A percentile compares a stretch with the other conserved stretches of the same genome.
These are phyloP conservation scores for Exophiala lecanii-corni DNA, from an alignment of 2,329 filamentous ascomycete species.

Conservation along the genomic window DNA sequence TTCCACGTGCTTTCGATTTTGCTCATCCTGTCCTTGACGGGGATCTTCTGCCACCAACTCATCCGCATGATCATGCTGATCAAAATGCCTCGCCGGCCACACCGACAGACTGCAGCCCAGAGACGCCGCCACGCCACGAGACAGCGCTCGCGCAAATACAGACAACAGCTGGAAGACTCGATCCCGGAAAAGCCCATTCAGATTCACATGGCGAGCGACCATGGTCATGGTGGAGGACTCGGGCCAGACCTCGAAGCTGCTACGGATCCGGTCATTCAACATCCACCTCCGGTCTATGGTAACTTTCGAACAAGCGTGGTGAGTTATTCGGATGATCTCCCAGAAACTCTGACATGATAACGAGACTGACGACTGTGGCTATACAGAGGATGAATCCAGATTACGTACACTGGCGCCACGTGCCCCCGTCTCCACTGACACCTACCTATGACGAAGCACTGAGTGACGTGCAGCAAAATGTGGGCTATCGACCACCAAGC, in stretches of 20 bases:
- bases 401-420: constrained; percentile 74
- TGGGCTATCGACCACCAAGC: constrained; percentile 61
- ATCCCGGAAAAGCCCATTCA: constrained; percentile 66
- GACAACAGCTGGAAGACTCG: constrained; percentile 5
- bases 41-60: constrained; percentile 76
- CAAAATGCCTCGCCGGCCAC: constrained; percentile 41
- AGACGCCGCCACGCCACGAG: constrained; percentile 44
- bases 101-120: constrained; percentile 32
- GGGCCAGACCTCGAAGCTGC: constrained; percentile 40
- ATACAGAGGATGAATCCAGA: constrained; percentile 73
- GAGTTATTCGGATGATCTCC: too few relatives aligned
- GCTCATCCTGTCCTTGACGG: constrained; percentile 65
- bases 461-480: constrained; percentile 17
- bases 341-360: too few relatives aligned
- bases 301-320: constrained; percentile 79
- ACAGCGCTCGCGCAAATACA: constrained; percentile 62
- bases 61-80: constrained; percentile 68
- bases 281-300: constrained; percentile 77
- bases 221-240: constrained; percentile 53
- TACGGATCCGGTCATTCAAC: constrained; percentile 47
- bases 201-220: constrained; percentile 67
- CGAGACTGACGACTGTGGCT: constrained; percentile 5
- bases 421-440: constrained; percentile 23
- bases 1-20: constrained; percentile 78
- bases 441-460: constrained; percentile 26